These are phyloP conservation scores for Sugiyamaella qingdaonensis DNA, from an alignment of 805 yeast genomes.

Conservation along the genomic window DNA sequence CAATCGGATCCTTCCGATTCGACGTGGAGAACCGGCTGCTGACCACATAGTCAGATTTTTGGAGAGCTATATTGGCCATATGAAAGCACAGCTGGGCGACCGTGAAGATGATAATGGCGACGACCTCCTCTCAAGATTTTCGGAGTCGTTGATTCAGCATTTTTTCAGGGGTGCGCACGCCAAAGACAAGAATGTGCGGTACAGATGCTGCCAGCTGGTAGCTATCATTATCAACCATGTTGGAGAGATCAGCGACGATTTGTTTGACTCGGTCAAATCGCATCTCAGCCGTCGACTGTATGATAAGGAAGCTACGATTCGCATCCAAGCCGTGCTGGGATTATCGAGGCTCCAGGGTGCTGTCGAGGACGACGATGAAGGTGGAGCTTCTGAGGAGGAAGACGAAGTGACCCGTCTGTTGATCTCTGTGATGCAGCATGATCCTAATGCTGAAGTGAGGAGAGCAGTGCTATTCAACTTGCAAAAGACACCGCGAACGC, in stretches of 20 bases:
- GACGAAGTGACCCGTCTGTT: slow-evolving; percentile 38
- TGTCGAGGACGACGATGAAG: slow-evolving; percentile 33
- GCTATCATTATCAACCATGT: slow-evolving; percentile 67
- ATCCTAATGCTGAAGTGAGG: slow-evolving; percentile 83
- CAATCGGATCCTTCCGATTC: slow-evolving; percentile 61
- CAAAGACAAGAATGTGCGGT: slow-evolving; percentile 70
- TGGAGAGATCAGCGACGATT: slow-evolving; percentile 69
- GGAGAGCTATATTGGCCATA: slow-evolving; percentile 49
- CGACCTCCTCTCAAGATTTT: slow-evolving; percentile 47
- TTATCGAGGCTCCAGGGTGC: slow-evolving; percentile 71
- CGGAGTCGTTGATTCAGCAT: slow-evolving; percentile 59
- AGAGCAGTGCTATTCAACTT: slow-evolving; percentile 76
- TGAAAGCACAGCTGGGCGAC: slow-evolving; percentile 28
- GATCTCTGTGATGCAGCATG: slow-evolving; percentile 61
- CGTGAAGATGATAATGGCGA: slow-evolving; percentile 36
- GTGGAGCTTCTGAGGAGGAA: slow-evolving; percentile 20
- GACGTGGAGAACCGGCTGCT: slow-evolving; percentile 65
- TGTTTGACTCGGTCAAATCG: slow-evolving; percentile 59
- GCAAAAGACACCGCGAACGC: slow-evolving; percentile 49
- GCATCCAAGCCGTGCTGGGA: slow-evolving; percentile 82
- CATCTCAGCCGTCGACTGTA: slow-evolving; percentile 40
- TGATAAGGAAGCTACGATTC: slow-evolving; percentile 64
- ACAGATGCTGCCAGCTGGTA: slow-evolving; percentile 69
- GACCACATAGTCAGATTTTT: slow-evolving; percentile 70
- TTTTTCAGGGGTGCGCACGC: slow-evolving; percentile 76